Evolutionary conservation across 495 filamentous ascomycete genomes (phyloP).

Genomic region (Aspergillus saccharolyticus): DNA sequence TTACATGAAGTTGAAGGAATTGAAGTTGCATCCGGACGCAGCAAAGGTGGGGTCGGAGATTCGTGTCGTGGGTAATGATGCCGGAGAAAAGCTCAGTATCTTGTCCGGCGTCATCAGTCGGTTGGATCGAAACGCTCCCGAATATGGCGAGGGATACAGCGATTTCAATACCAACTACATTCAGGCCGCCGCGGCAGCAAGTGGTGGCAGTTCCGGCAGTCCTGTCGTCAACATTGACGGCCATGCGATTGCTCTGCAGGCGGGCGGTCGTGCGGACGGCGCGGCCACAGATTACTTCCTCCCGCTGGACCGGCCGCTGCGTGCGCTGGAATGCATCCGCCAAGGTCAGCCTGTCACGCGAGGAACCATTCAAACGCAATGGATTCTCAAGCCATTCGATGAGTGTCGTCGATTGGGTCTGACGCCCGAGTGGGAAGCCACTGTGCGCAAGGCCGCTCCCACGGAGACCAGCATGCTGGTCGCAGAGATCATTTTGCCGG

Average conservation of each 20-base stretch:
- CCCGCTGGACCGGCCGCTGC: conserved; percentile 79
- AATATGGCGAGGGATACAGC: conserved; percentile 97
- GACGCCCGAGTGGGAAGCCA: conserved; percentile 76
- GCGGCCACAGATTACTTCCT: conserved; percentile 98
- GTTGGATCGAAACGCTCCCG: conserved; percentile 91
- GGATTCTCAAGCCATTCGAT: conserved; percentile 94
- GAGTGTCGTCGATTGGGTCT: conserved; percentile 91
- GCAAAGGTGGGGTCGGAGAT: conserved; percentile 90
- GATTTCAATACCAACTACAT: conserved; percentile 99
- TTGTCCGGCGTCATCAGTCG: conserved; percentile 95
- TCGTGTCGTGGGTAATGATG: conserved; percentile 96
- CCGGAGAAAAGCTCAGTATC: conserved; percentile 97
- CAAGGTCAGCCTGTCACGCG: conserved; percentile 67
- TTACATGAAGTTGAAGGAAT: conserved; percentile 82
- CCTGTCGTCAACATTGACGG: conserved; percentile 96
- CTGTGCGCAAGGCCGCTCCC: conserved; percentile 74
- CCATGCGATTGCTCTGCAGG: conserved; percentile 87
- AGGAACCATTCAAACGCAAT: conserved; percentile 97
- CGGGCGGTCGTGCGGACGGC: conserved; percentile 86
- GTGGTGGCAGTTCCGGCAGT: conserved; percentile 92
- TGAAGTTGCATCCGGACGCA: conserved; percentile 80
- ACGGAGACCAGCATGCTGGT: conserved; percentile 96
- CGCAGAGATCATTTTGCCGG: conserved; percentile 88
- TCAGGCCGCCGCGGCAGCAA: conserved; percentile 93
- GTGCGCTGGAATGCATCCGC: conserved; percentile 82